Base-by-base conservation (phyloP, 352 stramenopile species). In the Globisporangium orthogonon region DNA sequence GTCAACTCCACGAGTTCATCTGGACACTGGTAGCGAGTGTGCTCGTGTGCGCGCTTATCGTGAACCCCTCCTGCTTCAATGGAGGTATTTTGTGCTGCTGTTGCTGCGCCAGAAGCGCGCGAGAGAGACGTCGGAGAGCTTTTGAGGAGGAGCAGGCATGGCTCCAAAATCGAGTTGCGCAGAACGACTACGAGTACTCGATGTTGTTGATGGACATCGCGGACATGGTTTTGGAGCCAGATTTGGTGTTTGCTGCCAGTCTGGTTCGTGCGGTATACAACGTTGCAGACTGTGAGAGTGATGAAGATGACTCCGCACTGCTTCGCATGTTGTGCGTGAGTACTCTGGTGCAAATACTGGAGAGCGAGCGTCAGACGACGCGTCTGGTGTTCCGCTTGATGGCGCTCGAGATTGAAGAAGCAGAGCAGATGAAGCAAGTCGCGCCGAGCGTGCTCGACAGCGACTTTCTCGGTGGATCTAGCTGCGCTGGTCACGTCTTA, bases 141-240 rank as follows among this genome's bases (percentile, higher is more conserved):
- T 76, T 87, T 49, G 74, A 85, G 31, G 49, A 71, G 18, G 52
- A 73, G 11, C 75, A 63, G 4, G 61, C 44, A 10, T 46, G 54
- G 2, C 79, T 87, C 54, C 51, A 74, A 17, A 53, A 70, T 4
- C 69, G 86, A 60, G 71, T 88, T 2, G 74, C 73, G 0, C 83
- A 89, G 56, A 89, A 89, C 50, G 73, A 92, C 47, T 58, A 71
- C 35, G 83, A 92, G 40, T 92, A 92, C 54, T 87, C 83, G 3
- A n/a, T 71, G 14, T 39, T 92, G 18, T 60, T 90, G 4, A 64
- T 77, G 51, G 65, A 69, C 41, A 52, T 90, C 2, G 65, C 65
- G 0, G 56, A 85, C 56, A 41, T 84, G 28, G 29, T 89, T 2
- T 41, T 86, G 14, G 66, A 80, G 28, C 72, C 75, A n/a, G 65